These are phyloP conservation scores for Cordia subcordata DNA, from an alignment of 257 asterid genomes.

Conservation along the genomic window DNA sequence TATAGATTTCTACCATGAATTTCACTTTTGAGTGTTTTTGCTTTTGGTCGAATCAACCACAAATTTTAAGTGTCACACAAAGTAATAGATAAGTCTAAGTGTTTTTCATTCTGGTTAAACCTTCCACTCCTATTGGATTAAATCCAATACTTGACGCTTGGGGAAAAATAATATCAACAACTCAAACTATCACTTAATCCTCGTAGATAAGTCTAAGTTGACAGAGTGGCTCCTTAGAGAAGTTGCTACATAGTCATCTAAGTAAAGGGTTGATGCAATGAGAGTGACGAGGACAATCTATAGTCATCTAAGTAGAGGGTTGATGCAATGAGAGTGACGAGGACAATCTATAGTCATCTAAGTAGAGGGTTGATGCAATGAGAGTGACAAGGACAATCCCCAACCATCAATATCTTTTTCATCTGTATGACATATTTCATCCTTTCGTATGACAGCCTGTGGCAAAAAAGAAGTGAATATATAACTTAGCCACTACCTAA, in stretches of 20 bases:
- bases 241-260: conserved; percentile 17
- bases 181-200: too few relatives aligned
- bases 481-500: too few relatives aligned
- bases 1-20: conserved; percentile 67
- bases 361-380: conserved; percentile 30
- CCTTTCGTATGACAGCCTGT: not conserved
- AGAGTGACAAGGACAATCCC: conserved; percentile 55
- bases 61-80: too few relatives aligned
- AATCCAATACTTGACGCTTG: too few relatives aligned
- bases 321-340: conserved; percentile 43
- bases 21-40: too few relatives aligned
- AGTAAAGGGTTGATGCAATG: conserved; percentile 20
- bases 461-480: too few relatives aligned
- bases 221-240: conserved; percentile 14
- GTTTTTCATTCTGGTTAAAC: too few relatives aligned
- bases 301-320: conserved; percentile 39
- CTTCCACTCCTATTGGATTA: too few relatives aligned
- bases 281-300: conserved; percentile 44
- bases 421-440: conserved; percentile 11
- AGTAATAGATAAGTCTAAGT: too few relatives aligned
- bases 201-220: too few relatives aligned
- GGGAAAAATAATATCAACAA: too few relatives aligned
- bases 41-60: too few relatives aligned
- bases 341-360: conserved; percentile 44
- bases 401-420: conserved; percentile 27